A percentile compares a stretch with the other conserved stretches of the same genome.
These are phyloP conservation scores for Corynespora cassiicola DNA, from an alignment of 2,329 filamentous ascomycete species.

Conservation along the genomic window DNA sequence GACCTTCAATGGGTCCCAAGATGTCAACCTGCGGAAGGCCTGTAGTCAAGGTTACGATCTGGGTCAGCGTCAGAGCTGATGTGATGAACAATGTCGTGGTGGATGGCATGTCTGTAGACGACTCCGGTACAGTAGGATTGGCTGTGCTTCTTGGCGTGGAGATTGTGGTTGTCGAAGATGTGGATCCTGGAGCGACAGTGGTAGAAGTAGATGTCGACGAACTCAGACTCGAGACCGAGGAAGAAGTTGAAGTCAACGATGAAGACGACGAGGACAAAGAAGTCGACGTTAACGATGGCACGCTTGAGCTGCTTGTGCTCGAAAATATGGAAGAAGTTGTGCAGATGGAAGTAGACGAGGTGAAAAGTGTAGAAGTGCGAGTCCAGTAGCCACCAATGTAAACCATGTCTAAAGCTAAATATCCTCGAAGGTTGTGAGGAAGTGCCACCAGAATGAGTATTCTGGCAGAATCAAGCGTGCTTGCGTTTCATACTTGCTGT, in stretches of 20 bases:
- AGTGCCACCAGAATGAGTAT: conserved; percentile 8
- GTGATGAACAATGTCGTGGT: conserved; percentile 17
- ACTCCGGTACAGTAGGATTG: background rate
- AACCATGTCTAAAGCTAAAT: too few relatives aligned
- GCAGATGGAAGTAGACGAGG: conserved; percentile 2
- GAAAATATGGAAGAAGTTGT: too few relatives aligned
- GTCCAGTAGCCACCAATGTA: too few relatives aligned
- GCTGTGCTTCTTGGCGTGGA: too few relatives aligned
- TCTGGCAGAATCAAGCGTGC: conserved; percentile 2
- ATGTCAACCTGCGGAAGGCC: conserved; percentile 3
- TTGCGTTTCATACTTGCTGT: conserved; percentile 4
- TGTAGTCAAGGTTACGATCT: conserved; percentile 15
- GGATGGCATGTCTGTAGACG: conserved; percentile 13
- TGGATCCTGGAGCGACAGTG: background rate
- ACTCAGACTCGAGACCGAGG: background rate
- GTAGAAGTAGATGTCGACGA: conserved; percentile 1
- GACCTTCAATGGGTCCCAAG: conserved; percentile 17
- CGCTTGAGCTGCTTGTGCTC: background rate
- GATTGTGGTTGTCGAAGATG: too few relatives aligned
- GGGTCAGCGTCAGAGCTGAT: conserved; percentile 14
- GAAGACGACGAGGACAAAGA: conserved; percentile 1
- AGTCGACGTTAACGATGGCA: background rate
- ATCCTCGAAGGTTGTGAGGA: too few relatives aligned
- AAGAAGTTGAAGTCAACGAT: conserved; percentile 1
- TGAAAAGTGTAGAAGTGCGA: conserved; percentile 6